These are phyloP conservation scores for Alternaria incomplexa DNA, from an alignment of 2,329 filamentous ascomycete genomes.

Conservation along the genomic window DNA sequence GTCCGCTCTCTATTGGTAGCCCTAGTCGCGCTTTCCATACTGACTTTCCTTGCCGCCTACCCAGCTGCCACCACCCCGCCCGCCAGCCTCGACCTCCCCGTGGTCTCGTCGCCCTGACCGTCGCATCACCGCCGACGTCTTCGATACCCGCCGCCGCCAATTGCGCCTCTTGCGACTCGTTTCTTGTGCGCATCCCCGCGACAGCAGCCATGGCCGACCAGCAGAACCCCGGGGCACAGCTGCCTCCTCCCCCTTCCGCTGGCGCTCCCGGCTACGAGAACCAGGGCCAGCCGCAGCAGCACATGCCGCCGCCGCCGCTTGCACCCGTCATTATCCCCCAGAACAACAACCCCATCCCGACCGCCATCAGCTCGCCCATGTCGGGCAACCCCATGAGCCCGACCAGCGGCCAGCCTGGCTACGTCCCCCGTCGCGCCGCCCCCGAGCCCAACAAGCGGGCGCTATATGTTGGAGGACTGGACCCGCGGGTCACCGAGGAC, in stretches of 20 bases:
- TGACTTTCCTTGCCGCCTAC: constrained; percentile 40
- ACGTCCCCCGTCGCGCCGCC: constrained; percentile 80
- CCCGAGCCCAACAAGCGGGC: constrained; percentile 99
- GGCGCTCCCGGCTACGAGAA: constrained; percentile 79
- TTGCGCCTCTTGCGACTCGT: constrained; percentile 19
- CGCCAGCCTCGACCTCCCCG: constrained; percentile 15
- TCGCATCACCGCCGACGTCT: constrained; percentile 10
- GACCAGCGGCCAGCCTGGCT: constrained; percentile 74
- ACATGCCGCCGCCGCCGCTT: constrained; percentile 89
- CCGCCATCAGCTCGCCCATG: constrained; percentile 87
- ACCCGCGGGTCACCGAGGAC: constrained; percentile 94
- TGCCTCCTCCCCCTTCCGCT: constrained; percentile 72
- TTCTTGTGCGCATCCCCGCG: constrained; percentile 12
- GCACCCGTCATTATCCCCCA: constrained; percentile 86
- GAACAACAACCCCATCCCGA: constrained; percentile 95
- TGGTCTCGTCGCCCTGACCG: constrained; percentile 19
- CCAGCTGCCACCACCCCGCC: constrained; percentile 24
- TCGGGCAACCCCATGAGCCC: constrained; percentile 83
- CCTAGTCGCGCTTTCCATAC: constrained; percentile 31
- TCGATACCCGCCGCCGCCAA: constrained; percentile 2
- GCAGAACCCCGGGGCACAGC: constrained; percentile 65
- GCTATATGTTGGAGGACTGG: constrained; percentile 92
- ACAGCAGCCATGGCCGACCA: constrained; percentile 75
- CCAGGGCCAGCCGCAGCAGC: constrained; percentile 69
- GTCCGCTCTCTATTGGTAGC: constrained; percentile 37